Evolutionary conservation across 2,329 filamentous ascomycete genomes (phyloP), one percentile per base, ranked within the genome.

Genomic region (Plectosphaerella sp.): DNA sequence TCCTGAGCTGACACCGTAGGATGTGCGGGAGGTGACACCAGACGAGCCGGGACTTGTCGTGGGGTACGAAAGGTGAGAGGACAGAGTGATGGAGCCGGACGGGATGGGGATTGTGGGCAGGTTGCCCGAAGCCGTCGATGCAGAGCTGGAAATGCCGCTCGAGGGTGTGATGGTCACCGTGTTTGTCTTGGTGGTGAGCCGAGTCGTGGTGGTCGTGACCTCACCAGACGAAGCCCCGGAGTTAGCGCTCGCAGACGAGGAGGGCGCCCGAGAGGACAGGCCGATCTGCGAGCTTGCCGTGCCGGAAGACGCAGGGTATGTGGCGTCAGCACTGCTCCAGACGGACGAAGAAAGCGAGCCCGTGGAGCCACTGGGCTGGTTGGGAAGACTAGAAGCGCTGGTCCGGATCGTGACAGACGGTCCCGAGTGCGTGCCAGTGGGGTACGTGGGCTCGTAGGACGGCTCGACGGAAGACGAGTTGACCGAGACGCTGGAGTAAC

Each of bases 31-130:
- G 16, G 14, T 25, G 22, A 28, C 22, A n/a, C 11, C 43, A 10
- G 22, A 28, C 5, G 43, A 25, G 5, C 15, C 16, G 3, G 35
- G 36, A 5, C 49, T 46, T 4, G 53, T 53, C 1, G 53, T 55
- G 7, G 42, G 37, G 16, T 55, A 57, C 14, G 45, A 41, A 16
- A 57, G 43, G 2, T 43, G 47, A 14, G 54, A 47, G 1, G 55
- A 57, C 16, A 57, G 49, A 2, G 36, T 42, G n/a, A 56, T 51
- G 12, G 49, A 54, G 18, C 41, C 20, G 4, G n/a, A 47, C 1
- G 47, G 25, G 4, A 25, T 35, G 4, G 36, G 15, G 4, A 43
- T 18, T 3, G 43, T 54, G 5, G 52, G 50, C 2, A 52, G 28
- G 3, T 50, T 47, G 12, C 35, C 37, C 11, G 47, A 48, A 16